These are phyloP conservation scores for Saccharomycopsis hybrid DNA, from an alignment of 1,139 yeast genomes.

Conservation along the genomic window DNA sequence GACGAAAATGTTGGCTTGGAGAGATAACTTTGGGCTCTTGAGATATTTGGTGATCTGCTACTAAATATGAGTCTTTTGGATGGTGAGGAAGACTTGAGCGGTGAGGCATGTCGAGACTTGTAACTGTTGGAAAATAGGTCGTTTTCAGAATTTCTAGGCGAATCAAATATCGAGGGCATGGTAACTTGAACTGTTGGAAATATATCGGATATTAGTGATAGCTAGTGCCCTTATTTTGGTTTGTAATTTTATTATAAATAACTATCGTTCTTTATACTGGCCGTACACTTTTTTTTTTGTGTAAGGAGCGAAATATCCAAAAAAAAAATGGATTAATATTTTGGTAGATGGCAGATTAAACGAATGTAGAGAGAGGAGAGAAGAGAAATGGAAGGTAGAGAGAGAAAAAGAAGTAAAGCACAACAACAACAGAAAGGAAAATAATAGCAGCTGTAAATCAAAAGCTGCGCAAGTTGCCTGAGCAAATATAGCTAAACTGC, in stretches of 20 bases:
- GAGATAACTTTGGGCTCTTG: slow-evolving; percentile 10
- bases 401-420: slow-evolving; percentile 3
- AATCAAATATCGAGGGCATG: neutral
- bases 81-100: slow-evolving; percentile 1
- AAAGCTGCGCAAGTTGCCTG: too few relatives aligned
- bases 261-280: too few relatives aligned
- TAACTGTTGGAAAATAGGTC: neutral
- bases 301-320: neutral
- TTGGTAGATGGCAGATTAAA: neutral
- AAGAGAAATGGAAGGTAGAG: neutral
- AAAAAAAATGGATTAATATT: neutral
- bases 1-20: slow-evolving; percentile 26
- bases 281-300: neutral
- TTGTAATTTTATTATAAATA: too few relatives aligned
- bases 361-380: slow-evolving; percentile 1
- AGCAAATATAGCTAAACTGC: too few relatives aligned
- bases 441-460: too few relatives aligned
- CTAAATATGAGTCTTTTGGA: slow-evolving; percentile 16
- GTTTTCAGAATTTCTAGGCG: neutral
- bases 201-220: too few relatives aligned
- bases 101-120: neutral
- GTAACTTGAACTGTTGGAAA: too few relatives aligned
- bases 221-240: too few relatives aligned
- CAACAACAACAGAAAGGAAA: too few relatives aligned
- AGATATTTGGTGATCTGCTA: slow-evolving; percentile 17